Percentiles rank a stretch among this genome's conserved stretches.
These are phyloP conservation scores for Fusarium sarcochroum DNA, from an alignment of 2,329 filamentous ascomycete genomes.

Conservation along the genomic window DNA sequence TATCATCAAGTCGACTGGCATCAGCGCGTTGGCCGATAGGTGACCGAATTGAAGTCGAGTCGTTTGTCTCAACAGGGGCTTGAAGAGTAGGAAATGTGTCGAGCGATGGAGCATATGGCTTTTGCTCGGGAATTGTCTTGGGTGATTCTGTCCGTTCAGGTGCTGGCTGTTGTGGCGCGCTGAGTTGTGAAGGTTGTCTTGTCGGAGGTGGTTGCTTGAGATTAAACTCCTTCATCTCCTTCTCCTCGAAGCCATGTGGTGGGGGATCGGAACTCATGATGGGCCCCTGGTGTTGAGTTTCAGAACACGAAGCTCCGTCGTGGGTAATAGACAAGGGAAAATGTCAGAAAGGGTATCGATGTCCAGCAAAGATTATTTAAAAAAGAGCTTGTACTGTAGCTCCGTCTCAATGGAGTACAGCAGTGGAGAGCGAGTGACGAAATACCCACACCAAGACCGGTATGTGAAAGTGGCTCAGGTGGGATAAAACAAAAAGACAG, in stretches of 20 bases:
- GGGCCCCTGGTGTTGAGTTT: constrained; percentile 11
- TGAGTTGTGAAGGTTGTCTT: constrained; percentile 33
- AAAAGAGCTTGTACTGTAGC: not conserved
- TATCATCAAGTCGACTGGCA: constrained; percentile 60
- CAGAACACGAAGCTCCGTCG: constrained; percentile 5
- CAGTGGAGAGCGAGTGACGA: constrained; percentile 37
- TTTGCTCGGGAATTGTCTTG: constrained; percentile 32
- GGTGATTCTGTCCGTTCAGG: constrained; percentile 22
- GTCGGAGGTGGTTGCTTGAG: constrained; percentile 37
- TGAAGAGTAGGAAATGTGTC: constrained; percentile 52
- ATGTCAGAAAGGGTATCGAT: not conserved
- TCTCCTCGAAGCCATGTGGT: constrained; percentile 27
- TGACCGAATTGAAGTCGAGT: constrained; percentile 41
- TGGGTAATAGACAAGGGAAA: constrained; percentile 1
- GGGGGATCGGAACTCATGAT: constrained; percentile 43
- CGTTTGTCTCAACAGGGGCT: constrained; percentile 46
- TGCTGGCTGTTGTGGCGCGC: constrained; percentile 9
- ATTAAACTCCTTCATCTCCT: constrained; percentile 36
- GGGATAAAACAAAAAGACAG: constrained; percentile 32
- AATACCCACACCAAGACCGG: constrained; percentile 24
- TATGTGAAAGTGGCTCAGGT: constrained; percentile 9
- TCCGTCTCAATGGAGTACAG: too few species aligned
- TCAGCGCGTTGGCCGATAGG: constrained; percentile 52
- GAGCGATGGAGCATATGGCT: constrained; percentile 46
- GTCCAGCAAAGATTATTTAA: constrained; percentile 8